Base-by-base conservation (phyloP, 495 filamentous ascomycete species). In the Annulohypoxylon moriforme region DNA sequence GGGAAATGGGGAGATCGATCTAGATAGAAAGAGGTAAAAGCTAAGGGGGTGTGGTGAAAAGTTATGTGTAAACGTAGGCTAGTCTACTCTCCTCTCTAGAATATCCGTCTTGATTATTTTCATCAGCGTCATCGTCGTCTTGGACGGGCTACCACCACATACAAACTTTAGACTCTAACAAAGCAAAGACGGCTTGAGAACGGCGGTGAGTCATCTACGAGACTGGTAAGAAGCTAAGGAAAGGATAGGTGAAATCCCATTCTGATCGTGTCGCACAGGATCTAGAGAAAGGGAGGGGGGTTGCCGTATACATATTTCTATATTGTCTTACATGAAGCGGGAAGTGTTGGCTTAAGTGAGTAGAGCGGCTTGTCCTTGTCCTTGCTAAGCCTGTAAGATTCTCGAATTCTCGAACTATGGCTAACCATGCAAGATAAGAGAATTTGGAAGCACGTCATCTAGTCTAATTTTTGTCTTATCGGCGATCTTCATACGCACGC, bases 381-480 rank as follows among this genome's bases (percentile, higher is more conserved):
- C 18, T n/a, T 31, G n/a, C 64, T 46, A 14, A 60, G n/a, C 59
- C 58, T 50, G n/a, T n/a, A n/a, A n/a, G n/a, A n/a, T n/a, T n/a
- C n/a, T n/a, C n/a, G n/a, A n/a, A n/a, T n/a, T n/a, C n/a, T n/a
- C n/a, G n/a, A n/a, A n/a, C n/a, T n/a, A n/a, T n/a, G n/a, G n/a
- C n/a, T n/a, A 58, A 42, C 18, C 27, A 70, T 65, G 68, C 68
- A 58, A 63, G 69, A 72, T 72, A 72, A 64, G 69, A 47, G 16
- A n/a, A n/a, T n/a, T n/a, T n/a, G n/a, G n/a, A 72, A 72, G 59
- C 69, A 72, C 69, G 69, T 72, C 69, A 72, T 72, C 59, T 34
- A 58, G 31, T 29, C 31, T 29, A 42, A 3, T 13, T 62, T 34
- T 61, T 60, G 38, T 42, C 55, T 61, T 65, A 70, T 65, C 27